A percentile compares a stretch with the other conserved stretches of the same genome.
phyloP scores from a whole-genome alignment of 805 yeast species.

The Torulaspora maleeae region DNA sequence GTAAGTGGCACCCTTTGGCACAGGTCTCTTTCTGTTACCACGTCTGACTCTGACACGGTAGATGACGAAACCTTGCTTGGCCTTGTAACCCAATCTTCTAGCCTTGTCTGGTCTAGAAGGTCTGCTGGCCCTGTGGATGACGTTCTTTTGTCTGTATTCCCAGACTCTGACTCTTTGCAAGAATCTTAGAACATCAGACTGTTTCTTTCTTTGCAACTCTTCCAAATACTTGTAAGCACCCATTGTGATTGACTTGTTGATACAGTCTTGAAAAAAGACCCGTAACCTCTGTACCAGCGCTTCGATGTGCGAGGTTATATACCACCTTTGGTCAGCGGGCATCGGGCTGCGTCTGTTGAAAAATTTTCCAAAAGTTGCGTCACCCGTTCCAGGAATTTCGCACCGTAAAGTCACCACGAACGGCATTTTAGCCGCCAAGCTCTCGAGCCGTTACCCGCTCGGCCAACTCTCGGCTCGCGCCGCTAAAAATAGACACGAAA shows the following conservation, averaged over 20 bases:
- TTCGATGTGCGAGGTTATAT: neutral
- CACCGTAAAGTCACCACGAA: neutral
- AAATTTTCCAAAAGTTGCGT: conserved; percentile 6
- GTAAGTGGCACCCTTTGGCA: conserved; percentile 99
- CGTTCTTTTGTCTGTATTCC: conserved; percentile 99
- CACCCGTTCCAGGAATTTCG: conserved; percentile 7
- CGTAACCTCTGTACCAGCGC: neutral
- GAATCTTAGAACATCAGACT: conserved; percentile 98
- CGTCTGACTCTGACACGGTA: conserved; percentile 99
- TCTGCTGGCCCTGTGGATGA: conserved; percentile 97
- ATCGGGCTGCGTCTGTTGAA: conserved; percentile 4
- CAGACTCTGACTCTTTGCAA: conserved; percentile 99
- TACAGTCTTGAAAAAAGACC: neutral
- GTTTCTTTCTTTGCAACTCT: conserved; percentile 99
- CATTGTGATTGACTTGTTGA: conserved; percentile 45
- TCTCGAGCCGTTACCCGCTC: too few relatives aligned
- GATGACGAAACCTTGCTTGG: conserved; percentile 99
- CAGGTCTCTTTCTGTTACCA: conserved; percentile 99
- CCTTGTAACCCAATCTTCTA: conserved; percentile 99
- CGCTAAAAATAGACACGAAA: neutral
- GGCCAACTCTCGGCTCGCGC: neutral
- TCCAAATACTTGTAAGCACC: conserved; percentile 99
- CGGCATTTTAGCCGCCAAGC: neutral
- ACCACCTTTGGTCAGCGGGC: neutral
- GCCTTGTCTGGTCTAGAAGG: conserved; percentile 99